Percentiles rank a stretch among this genome's conserved stretches.
phyloP scores from a whole-genome alignment of 1,139 yeast genomes.

The Magnusiomyces magnusii region DNA sequence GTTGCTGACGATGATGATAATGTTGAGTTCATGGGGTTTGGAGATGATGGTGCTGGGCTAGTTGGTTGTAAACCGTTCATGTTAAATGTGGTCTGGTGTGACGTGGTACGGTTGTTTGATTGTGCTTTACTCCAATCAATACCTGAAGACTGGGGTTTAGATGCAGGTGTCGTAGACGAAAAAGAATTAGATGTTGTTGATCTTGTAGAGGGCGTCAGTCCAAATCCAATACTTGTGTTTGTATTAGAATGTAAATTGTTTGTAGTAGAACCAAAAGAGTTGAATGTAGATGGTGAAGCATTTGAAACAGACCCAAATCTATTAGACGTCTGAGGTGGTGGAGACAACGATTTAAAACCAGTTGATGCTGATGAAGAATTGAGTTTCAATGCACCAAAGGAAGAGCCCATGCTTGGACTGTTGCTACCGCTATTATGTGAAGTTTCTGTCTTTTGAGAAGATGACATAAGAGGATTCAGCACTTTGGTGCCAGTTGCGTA shows the following conservation, averaged over 20 bases:
- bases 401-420: neutral
- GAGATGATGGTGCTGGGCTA: neutral
- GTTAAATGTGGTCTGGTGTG: neutral
- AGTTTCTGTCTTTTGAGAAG: neutral
- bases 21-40: slow-evolving; percentile 2
- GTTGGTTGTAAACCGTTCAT: neutral
- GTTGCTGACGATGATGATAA: neutral
- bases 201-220: neutral
- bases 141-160: neutral
- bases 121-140: slow-evolving; percentile 6
- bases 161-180: neutral
- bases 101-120: neutral
- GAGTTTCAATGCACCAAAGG: slow-evolving; percentile 15
- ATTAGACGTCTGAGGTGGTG: neutral
- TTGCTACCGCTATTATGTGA: neutral
- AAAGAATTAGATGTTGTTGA: neutral
- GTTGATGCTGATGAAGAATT: neutral
- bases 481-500: slow-evolving; percentile 1
- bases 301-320: neutral
- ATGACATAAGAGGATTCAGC: neutral
- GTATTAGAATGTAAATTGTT: neutral
- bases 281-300: neutral
- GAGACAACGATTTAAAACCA: neutral
- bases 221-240: neutral
- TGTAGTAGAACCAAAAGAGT: neutral